Evolutionary conservation across 106 monocot genomes (phyloP).

Genomic region (Acanthochlamys bracteata): DNA sequence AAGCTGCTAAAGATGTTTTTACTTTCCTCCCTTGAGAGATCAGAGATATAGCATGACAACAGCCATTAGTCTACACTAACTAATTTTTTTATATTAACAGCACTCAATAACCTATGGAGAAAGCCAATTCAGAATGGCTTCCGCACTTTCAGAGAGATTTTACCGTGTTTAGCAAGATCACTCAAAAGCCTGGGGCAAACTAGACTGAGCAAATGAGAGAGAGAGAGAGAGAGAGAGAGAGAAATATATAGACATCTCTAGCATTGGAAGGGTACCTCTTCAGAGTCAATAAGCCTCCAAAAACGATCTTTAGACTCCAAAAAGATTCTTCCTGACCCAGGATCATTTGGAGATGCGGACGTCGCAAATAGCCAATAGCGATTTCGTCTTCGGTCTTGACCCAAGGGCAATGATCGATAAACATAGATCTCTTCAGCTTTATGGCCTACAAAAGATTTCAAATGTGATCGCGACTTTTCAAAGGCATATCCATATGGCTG

Average conservation of each 20-base stretch:
- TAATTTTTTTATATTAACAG: too few relatives aligned
- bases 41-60: too few relatives aligned
- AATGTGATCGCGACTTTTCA: conserved; percentile 78
- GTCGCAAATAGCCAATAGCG: conserved; percentile 93
- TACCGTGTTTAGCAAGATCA: too few relatives aligned
- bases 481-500: conserved; percentile 59
- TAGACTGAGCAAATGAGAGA: background rate
- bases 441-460: conserved; percentile 84
- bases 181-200: too few relatives aligned
- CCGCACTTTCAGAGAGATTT: too few relatives aligned
- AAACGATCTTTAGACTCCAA: conserved; percentile 83
- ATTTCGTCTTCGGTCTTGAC: conserved; percentile 94
- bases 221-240: background rate
- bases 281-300: conserved; percentile 92
- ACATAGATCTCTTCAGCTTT: conserved; percentile 87
- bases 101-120: too few relatives aligned
- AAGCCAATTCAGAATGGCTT: too few relatives aligned
- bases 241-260: background rate
- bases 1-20: background rate
- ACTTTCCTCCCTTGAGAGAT: background rate
- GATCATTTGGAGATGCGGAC: conserved; percentile 84
- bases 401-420: conserved; percentile 87
- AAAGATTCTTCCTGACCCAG: conserved; percentile 86
- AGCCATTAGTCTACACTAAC: too few relatives aligned
- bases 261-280: conserved; percentile 52